A percentile compares a stretch with the other conserved stretches of the same genome.
These are phyloP conservation scores for Alternaria solani DNA, from an alignment of 2,329 filamentous ascomycete genomes.

Conservation along the genomic window DNA sequence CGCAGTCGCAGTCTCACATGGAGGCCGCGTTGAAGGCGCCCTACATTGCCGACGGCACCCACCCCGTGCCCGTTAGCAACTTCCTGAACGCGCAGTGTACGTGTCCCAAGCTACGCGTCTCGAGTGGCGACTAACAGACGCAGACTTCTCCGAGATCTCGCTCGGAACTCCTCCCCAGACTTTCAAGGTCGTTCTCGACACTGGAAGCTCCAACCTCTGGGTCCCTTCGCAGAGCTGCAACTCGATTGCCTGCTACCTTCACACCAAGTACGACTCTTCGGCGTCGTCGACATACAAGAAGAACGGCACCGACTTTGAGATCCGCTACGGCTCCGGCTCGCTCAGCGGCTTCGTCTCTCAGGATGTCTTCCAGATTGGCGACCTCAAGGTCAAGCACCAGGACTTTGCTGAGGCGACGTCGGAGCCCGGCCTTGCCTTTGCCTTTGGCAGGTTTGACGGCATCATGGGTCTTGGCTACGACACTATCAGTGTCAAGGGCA, in stretches of 20 bases:
- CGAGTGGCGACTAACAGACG: slow-evolving; percentile 26
- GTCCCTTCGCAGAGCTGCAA: slow-evolving; percentile 89
- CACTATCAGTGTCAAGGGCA: slow-evolving; percentile 95
- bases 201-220: slow-evolving; percentile 99
- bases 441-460: slow-evolving; percentile 96
- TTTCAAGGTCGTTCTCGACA: slow-evolving; percentile 99
- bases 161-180: slow-evolving; percentile 90
- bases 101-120: slow-evolving; percentile 46
- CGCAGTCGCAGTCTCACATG: slow-evolving; percentile 69
- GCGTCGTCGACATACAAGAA: slow-evolving; percentile 89
- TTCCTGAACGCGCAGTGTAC: slow-evolving; percentile 98
- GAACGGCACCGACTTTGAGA: slow-evolving; percentile 92
- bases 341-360: slow-evolving; percentile 93
- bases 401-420: slow-evolving; percentile 95
- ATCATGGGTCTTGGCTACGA: slow-evolving; percentile 95
- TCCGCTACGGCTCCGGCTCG: slow-evolving; percentile 93
- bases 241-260: slow-evolving; percentile 97
- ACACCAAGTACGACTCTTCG: slow-evolving; percentile 94
- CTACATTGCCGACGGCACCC: slow-evolving; percentile 70
- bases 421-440: slow-evolving; percentile 96
- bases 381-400: slow-evolving; percentile 86
- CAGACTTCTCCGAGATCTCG: slow-evolving; percentile 93
- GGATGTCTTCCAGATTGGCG: slow-evolving; percentile 86
- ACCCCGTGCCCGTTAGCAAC: slow-evolving; percentile 91
- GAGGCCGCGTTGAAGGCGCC: slow-evolving; percentile 83